These are phyloP conservation scores for Hypoxylon sp. DNA, from an alignment of 2,329 filamentous ascomycete species.

Conservation along the genomic window DNA sequence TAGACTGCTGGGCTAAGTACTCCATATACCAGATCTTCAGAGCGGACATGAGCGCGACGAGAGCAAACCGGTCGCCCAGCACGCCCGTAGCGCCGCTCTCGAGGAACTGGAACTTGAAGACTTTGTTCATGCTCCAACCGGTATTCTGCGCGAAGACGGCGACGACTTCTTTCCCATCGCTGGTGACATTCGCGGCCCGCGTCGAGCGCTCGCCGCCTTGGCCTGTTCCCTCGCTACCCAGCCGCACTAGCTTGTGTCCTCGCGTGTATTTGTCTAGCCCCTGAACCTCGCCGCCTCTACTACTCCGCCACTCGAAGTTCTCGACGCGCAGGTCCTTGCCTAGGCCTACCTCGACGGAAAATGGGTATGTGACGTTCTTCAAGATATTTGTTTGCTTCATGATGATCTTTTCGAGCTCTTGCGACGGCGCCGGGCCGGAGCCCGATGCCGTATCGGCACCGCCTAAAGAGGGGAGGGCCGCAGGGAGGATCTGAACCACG, in stretches of 20 bases:
- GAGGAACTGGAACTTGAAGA: slow-evolving; percentile 46
- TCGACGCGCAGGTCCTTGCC: slow-evolving; percentile 40
- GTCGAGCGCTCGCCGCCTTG: slow-evolving; percentile 36
- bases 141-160: slow-evolving; percentile 44
- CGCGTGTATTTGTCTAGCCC: slow-evolving; percentile 30
- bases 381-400: slow-evolving; percentile 25
- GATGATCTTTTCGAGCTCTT: not conserved
- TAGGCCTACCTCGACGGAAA: slow-evolving; percentile 42
- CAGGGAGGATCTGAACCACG: slow-evolving; percentile 27
- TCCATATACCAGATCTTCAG: slow-evolving; percentile 46
- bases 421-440: not conserved
- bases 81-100: slow-evolving; percentile 46
- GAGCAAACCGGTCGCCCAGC: slow-evolving; percentile 46
- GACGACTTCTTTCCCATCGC: slow-evolving; percentile 49
- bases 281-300: slow-evolving; percentile 43
- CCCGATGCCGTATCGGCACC: not conserved
- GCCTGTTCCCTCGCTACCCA: slow-evolving; percentile 26
- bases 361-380: slow-evolving; percentile 20
- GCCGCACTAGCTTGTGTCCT: slow-evolving; percentile 50
- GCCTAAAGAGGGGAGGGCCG: not conserved
- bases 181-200: slow-evolving; percentile 32
- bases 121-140: slow-evolving; percentile 42
- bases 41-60: slow-evolving; percentile 44
- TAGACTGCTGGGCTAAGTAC: not conserved
- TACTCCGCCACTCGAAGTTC: slow-evolving; percentile 51